Evolutionary conservation across 2,329 filamentous ascomycete genomes (phyloP).

Genomic region (Colletotrichum sp.): DNA sequence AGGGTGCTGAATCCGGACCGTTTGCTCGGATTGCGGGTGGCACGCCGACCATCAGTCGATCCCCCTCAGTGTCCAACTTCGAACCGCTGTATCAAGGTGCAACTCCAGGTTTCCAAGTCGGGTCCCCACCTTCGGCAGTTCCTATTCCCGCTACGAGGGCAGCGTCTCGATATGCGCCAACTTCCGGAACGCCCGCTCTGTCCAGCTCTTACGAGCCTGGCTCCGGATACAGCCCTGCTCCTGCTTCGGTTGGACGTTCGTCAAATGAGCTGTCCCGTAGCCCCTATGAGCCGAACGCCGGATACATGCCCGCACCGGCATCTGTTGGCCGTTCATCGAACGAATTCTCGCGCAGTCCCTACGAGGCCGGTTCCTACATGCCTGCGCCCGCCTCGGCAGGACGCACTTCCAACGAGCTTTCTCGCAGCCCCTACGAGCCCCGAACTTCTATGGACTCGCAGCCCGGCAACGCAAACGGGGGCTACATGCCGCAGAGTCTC

Average conservation of each 20-base stretch:
- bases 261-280: conserved; percentile 34
- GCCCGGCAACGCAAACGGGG: conserved; percentile 27
- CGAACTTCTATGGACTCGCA: conserved; percentile 49
- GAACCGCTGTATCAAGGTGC: conserved; percentile 72
- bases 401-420: conserved; percentile 34
- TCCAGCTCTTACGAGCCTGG: conserved; percentile 28
- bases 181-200: conserved; percentile 29
- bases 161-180: conserved; percentile 57
- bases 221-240: conserved; percentile 25
- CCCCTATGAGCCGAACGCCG: conserved; percentile 25
- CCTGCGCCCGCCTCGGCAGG: conserved; percentile 26
- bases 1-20: conserved; percentile 69
- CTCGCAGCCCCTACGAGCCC: conserved; percentile 29
- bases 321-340: conserved; percentile 25
- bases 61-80: conserved; percentile 72
- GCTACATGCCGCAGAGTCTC: conserved; percentile 36
- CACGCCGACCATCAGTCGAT: conserved; percentile 76
- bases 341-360: conserved; percentile 31
- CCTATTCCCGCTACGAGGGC: conserved; percentile 45
- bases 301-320: neutral
- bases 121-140: conserved; percentile 36
- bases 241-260: conserved; percentile 23
- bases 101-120: conserved; percentile 34
- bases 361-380: conserved; percentile 27
- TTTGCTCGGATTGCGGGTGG: conserved; percentile 84